Conservation (phyloP, 805 yeast genomes). For the Zygosaccharomyces bailii region DNA sequence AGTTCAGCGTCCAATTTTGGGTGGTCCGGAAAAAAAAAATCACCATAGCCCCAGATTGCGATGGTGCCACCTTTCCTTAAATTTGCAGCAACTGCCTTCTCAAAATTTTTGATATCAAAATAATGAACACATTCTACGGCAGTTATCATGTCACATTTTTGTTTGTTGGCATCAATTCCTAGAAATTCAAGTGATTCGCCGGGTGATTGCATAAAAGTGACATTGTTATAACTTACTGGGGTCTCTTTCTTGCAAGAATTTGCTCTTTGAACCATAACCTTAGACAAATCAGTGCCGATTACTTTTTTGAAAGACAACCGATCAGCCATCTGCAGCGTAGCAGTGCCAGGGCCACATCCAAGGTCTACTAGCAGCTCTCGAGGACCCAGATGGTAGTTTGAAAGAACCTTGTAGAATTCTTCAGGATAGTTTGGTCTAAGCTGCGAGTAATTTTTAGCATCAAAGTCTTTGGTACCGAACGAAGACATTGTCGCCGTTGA, state of each 20-base stretch:
- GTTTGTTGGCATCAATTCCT: not conserved
- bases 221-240: slow-evolving; percentile 17
- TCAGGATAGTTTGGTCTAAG: slow-evolving; percentile 51
- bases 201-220: slow-evolving; percentile 20
- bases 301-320: slow-evolving; percentile 45
- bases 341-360: slow-evolving; percentile 74
- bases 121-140: slow-evolving; percentile 80
- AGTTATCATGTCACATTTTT: slow-evolving; percentile 47
- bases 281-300: slow-evolving; percentile 57
- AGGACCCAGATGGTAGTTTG: slow-evolving; percentile 40
- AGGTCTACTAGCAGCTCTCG: slow-evolving; percentile 46
- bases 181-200: slow-evolving; percentile 25
- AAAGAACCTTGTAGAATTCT: slow-evolving; percentile 43
- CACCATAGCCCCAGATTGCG: slow-evolving; percentile 71
- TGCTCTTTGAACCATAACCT: slow-evolving; percentile 48
- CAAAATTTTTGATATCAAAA: slow-evolving; percentile 54
- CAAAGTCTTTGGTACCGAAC: slow-evolving; percentile 46
- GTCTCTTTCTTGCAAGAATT: slow-evolving; percentile 15
- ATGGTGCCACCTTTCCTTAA: slow-evolving; percentile 59
- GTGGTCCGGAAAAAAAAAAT: slow-evolving; percentile 53
- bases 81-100: slow-evolving; percentile 47
- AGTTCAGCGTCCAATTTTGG: slow-evolving; percentile 56
- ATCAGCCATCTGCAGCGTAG: slow-evolving; percentile 42
- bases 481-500: no score
- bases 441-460: slow-evolving; percentile 49